Base-by-base conservation (phyloP, 1,284 basidiomycete species). In the Phylloboletellus chloephorus region DNA sequence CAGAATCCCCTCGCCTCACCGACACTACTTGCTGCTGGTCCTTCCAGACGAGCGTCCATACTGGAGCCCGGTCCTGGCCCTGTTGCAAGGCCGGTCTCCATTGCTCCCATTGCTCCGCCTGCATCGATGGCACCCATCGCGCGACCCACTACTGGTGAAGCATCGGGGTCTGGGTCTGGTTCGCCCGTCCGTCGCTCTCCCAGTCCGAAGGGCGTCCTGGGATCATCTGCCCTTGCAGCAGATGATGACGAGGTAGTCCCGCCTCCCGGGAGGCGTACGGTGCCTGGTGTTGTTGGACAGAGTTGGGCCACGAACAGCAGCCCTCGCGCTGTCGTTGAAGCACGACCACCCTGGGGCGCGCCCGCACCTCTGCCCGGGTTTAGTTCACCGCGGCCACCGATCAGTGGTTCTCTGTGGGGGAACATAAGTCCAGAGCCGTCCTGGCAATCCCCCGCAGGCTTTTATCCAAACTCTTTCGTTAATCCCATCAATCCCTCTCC, bases 221-320 rank as follows among this genome's bases (percentile, higher is more conserved):
- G 85, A 11, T 85, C 82, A n/a, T 79, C 79, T 7, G 83, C 85
- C 11, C 69, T 88, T 28, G 74, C 77, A 3, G 74, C 82, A 6
- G 83, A 86, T 43, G 84, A 85, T 48, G 85, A 88, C 56, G 85
- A 87, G 52, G 80, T 87, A n/a, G 72, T 87, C 11, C 68, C 70
- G 10, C 65, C 68, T 7, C 66, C 67, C 13, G 66, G 76, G 29
- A 63, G 77, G 28, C 60, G 67, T 13, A 62, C 63, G 49, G 52
- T 62, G 24, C 66, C 72, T 25, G 64, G 67, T 20, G 59, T 63
- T 9, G 64, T 70, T 8, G 68, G 69, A n/a, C 68, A 68, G 41
- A 68, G 61, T 1, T 74, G 74, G 73, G 64, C 65, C 5, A 61
- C 44, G 24, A 49, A 65, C 21, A 52, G 70, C 19, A 74, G 68